Evolutionary conservation across 2,329 filamentous ascomycete species (phyloP).

Genomic region (Microdochium bolleyi): DNA sequence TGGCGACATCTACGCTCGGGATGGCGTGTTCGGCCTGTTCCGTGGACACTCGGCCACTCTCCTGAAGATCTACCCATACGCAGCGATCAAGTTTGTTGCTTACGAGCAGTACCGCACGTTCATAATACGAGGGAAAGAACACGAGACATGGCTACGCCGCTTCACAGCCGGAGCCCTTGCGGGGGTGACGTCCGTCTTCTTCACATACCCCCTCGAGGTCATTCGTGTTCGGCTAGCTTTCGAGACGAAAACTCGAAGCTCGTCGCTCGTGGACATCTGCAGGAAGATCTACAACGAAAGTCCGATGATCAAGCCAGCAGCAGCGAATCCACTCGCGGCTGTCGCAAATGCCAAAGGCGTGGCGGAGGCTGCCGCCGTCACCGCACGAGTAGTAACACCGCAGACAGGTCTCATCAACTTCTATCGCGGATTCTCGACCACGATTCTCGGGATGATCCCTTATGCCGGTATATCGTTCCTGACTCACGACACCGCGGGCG

Average conservation of each 20-base stretch:
- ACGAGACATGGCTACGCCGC: constrained; percentile 76
- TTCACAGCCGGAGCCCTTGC: constrained; percentile 67
- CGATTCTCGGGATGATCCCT: constrained; percentile 87
- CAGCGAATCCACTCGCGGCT: constrained; percentile 17
- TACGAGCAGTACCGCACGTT: constrained; percentile 89
- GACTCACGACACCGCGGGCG: constrained; percentile 84
- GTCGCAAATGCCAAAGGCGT: constrained; percentile 23
- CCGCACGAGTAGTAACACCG: constrained; percentile 46
- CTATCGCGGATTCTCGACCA: constrained; percentile 88
- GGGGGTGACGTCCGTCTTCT: constrained; percentile 86
- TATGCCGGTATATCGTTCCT: constrained; percentile 96
- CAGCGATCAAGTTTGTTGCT: constrained; percentile 93
- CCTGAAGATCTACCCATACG: constrained; percentile 92
- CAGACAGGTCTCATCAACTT: constrained; percentile 76
- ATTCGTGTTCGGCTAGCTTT: constrained; percentile 89
- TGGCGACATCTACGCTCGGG: constrained; percentile 68
- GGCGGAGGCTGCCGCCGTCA: constrained; percentile 30
- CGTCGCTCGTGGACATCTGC: constrained; percentile 69
- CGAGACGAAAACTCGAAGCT: constrained; percentile 74
- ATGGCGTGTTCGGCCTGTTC: constrained; percentile 73
- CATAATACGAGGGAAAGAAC: constrained; percentile 60
- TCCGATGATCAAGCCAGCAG: constrained; percentile 30
- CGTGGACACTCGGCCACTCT: constrained; percentile 92
- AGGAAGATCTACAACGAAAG: constrained; percentile 80
- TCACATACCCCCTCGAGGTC: constrained; percentile 92